These are phyloP conservation scores for Rhodomyrtus tomentosa DNA, from an alignment of 345 rosid genomes.

Conservation along the genomic window DNA sequence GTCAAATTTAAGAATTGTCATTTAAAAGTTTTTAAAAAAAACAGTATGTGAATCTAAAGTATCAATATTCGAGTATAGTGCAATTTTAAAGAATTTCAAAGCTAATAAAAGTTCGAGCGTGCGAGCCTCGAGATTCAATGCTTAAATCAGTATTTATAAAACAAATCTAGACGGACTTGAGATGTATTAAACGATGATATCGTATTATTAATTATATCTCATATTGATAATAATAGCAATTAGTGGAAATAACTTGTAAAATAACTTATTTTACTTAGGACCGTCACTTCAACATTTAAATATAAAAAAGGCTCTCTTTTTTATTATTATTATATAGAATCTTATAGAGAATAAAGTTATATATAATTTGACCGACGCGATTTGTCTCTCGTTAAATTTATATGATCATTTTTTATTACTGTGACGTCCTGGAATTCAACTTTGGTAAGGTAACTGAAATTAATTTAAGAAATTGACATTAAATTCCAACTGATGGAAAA, in stretches of 20 bases:
- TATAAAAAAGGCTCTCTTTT: accelerated
- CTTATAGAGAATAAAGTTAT: background rate
- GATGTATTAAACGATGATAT: background rate
- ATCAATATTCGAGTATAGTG: background rate
- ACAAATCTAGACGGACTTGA: accelerated
- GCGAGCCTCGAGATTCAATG: background rate
- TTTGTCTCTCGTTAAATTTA: background rate
- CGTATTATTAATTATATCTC: accelerated
- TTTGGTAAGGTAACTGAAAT: no score
- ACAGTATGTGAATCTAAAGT: background rate
- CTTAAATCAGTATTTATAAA: background rate
- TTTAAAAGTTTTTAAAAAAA: background rate
- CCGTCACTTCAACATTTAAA: accelerated
- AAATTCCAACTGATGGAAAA: no score
- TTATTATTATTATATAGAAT: background rate
- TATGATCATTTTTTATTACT: accelerated
- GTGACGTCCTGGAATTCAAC: no score
- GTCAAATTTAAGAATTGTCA: background rate
- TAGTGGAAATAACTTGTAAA: background rate
- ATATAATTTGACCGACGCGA: accelerated
- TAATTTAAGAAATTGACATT: no score
- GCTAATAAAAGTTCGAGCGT: accelerated
- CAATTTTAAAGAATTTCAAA: background rate
- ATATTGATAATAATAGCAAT: background rate
- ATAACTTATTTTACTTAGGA: background rate